These are phyloP conservation scores for Triticum turgidum DNA, from an alignment of 176 grass and related monocot species.

Conservation along the genomic window DNA sequence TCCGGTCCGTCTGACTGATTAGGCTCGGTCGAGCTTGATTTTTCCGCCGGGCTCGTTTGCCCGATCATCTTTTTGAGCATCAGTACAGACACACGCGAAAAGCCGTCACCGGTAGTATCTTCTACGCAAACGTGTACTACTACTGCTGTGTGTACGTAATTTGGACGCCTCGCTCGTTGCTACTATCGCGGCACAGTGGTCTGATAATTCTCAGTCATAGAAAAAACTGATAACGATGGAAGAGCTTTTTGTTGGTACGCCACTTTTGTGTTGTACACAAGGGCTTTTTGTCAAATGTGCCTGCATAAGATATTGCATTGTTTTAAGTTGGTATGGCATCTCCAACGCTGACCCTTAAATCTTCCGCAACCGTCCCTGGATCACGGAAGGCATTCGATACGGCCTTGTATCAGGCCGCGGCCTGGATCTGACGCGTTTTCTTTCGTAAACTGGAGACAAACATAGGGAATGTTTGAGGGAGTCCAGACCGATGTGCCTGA, in stretches of 20 bases:
- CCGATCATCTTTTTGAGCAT: background rate
- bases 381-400: too few relatives aligned
- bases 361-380: too few relatives aligned
- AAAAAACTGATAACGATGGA: background rate
- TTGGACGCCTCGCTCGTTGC: background rate
- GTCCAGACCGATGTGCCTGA: too few relatives aligned
- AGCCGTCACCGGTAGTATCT: background rate
- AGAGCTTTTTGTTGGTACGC: background rate
- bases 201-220: background rate
- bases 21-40: background rate
- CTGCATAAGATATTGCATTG: too few relatives aligned
- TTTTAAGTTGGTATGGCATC: too few relatives aligned
- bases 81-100: background rate
- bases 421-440: too few relatives aligned
- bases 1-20: background rate
- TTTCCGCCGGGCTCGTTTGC: background rate
- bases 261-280: background rate
- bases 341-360: too few relatives aligned
- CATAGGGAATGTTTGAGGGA: too few relatives aligned
- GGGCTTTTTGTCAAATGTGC: background rate
- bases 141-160: background rate
- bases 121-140: background rate
- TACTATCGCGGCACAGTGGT: background rate
- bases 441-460: too few relatives aligned
- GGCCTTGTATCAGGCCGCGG: too few relatives aligned